Percentiles rank a stretch among this genome's conserved stretches.
Conservation (phyloP, 805 yeast genomes). For the Metschnikowia orientalis region DNA sequence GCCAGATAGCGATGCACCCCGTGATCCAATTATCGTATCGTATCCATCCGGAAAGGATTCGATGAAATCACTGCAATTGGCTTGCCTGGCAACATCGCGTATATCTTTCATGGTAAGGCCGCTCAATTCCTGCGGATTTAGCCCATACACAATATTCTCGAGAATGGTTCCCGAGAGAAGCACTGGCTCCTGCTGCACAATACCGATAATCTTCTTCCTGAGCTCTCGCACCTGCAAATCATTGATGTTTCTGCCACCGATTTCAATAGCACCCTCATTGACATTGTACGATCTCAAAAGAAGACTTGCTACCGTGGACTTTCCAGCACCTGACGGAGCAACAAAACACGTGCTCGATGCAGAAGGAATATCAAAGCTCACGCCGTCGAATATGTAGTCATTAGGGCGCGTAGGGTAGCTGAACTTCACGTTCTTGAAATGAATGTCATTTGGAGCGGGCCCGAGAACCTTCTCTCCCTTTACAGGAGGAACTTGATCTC, state of each 20-base stretch:
- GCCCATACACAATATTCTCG: constrained; percentile 55
- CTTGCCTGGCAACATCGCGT: constrained; percentile 43
- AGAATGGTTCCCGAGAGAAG: constrained; percentile 51
- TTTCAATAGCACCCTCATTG: constrained; percentile 42
- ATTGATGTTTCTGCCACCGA: constrained; percentile 50
- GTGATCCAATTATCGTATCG: constrained; percentile 51
- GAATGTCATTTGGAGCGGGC: constrained; percentile 27
- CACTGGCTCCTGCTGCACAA: constrained; percentile 62
- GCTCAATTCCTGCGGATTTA: constrained; percentile 34
- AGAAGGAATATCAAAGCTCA: constrained; percentile 33
- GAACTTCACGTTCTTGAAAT: constrained; percentile 37
- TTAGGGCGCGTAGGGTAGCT: constrained; percentile 40
- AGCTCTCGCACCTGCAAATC: constrained; percentile 47
- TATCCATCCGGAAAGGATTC: constrained; percentile 55
- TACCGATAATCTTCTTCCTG: constrained; percentile 47
- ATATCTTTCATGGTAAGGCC: constrained; percentile 39
- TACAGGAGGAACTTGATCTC: constrained; percentile 33
- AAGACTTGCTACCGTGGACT: constrained; percentile 53
- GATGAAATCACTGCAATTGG: constrained; percentile 57
- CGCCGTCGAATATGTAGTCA: constrained; percentile 34
- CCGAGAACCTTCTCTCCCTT: constrained; percentile 27
- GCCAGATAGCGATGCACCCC: constrained; percentile 61
- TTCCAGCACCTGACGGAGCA: constrained; percentile 62
- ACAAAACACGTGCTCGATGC: constrained; percentile 40
- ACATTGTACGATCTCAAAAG: constrained; percentile 51